These are phyloP conservation scores for Hippophae rhamnoides DNA, from an alignment of 306 rosid species.

Conservation along the genomic window DNA sequence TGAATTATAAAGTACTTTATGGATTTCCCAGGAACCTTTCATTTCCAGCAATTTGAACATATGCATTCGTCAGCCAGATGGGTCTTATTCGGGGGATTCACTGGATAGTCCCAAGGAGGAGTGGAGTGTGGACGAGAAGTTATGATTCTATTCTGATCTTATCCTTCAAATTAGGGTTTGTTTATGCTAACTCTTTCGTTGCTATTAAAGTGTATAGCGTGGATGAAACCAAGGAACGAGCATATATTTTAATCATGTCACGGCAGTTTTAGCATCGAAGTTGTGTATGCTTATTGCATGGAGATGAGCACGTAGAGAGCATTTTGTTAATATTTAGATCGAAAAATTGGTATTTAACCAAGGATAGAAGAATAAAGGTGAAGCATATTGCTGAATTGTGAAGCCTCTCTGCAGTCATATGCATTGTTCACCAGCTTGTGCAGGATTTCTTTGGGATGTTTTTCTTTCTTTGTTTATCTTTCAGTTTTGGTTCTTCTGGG, in stretches of 20 bases:
- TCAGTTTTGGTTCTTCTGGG: constrained; percentile 22
- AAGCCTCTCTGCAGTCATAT: constrained; percentile 39
- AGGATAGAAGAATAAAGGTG: constrained; percentile 46
- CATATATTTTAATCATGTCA: constrained; percentile 1
- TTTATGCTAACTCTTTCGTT: constrained; percentile 53
- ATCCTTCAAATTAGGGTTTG: constrained; percentile 33
- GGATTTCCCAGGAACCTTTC: constrained; percentile 47
- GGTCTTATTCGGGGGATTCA: constrained; percentile 60
- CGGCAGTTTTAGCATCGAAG: constrained; percentile 16
- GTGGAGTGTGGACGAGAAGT: constrained; percentile 46
- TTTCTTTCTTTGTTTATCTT: constrained; percentile 20
- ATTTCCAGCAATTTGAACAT: constrained; percentile 82
- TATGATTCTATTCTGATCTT: constrained; percentile 25
- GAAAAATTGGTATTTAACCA: constrained; percentile 32
- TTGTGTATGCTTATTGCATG: constrained; percentile 20
- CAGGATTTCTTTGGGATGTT: constrained; percentile 29
- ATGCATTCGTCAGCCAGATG: constrained; percentile 87
- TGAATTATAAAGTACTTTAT: constrained; percentile 5
- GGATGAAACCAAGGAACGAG: constrained; percentile 17
- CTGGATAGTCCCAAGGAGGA: constrained; percentile 60
- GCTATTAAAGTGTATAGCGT: constrained; percentile 53
- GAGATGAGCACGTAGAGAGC: constrained; percentile 25
- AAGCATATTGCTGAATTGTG: constrained; percentile 43
- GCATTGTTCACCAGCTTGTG: constrained; percentile 28
- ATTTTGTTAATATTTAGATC: constrained; percentile 46